Evolutionary conservation across 345 rosid species (phyloP).

Genomic region (Citrus australasica): DNA sequence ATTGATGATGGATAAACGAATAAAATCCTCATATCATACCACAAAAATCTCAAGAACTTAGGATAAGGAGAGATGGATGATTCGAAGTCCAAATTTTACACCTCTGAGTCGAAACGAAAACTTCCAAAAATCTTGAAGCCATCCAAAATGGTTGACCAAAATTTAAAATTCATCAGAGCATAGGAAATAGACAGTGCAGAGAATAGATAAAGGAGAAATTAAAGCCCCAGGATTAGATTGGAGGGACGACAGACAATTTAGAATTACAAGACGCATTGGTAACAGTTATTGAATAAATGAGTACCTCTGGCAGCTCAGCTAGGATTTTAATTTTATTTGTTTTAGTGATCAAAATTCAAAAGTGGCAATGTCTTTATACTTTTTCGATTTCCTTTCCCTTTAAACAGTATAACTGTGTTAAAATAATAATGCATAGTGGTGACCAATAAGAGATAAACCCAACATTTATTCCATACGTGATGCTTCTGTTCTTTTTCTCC

Average conservation of each 20-base stretch:
- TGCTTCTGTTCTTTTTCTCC: conserved; percentile 15
- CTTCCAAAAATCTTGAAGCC: neutral
- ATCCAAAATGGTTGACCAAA: conserved; percentile 17
- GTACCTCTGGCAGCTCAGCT: neutral
- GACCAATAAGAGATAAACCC: conserved; percentile 17
- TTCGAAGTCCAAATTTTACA: neutral
- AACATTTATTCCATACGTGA: conserved; percentile 31
- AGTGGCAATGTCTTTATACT: conserved; percentile 12
- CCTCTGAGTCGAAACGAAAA: neutral
- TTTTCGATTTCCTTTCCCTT: neutral
- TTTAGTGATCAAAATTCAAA: conserved; percentile 8
- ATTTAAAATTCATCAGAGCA: conserved; percentile 6
- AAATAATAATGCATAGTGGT: conserved; percentile 17
- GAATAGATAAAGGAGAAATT: neutral
- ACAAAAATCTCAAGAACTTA: neutral
- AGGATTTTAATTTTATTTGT: neutral
- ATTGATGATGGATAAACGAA: too few relatives aligned
- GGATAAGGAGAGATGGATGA: neutral
- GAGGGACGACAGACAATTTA: conserved; percentile 17
- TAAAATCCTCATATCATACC: too few relatives aligned
- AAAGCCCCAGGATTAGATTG: conserved; percentile 16
- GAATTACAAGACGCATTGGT: conserved; percentile 46
- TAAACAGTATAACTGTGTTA: neutral
- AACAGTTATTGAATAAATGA: conserved; percentile 34
- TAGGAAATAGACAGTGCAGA: conserved; percentile 5